Base-by-base conservation (phyloP, 345 rosid genomes). In the Alliaria petiolata region DNA sequence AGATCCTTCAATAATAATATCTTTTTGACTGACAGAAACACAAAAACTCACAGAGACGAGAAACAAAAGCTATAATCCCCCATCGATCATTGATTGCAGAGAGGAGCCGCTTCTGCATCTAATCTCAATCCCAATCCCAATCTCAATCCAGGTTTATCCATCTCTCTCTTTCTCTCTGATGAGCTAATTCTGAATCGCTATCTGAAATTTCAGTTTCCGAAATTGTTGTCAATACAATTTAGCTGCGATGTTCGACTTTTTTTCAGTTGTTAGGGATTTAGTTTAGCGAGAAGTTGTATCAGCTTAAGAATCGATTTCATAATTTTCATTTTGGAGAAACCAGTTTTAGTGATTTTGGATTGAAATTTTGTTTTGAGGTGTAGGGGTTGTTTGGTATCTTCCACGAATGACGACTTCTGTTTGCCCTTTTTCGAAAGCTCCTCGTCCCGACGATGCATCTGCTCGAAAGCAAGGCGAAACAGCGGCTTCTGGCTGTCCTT, bases 381-480 rank as follows among this genome's bases (percentile, higher is more conserved):
- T 14, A 62, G 79, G n/a, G 71, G 53, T 3, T 55, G 52, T 45
- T n/a, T 62, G 57, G 38, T 17, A 26, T 66, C 22, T 33, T 16
- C n/a, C 53, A 44, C 38, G 36, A 57, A 74, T 74, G 83, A 89
- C 86, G 88, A 86, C 85, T 6, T 84, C 98, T 1, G 91, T 86
- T 39, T 92, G 97, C 65, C 98, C 98, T 0, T 92, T 92, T 66
- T 85, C 70, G 10, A 63, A 72, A 53, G 79, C 89, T 17, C 68
- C 90, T 51, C 87, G 88, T 38, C 88, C 91, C 0, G 89, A 86
- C 31, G 95, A 89, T 58, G 40, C 36, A 0, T 54, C 58, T 7
- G 16, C 49, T 25, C 55, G 33, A 9, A 64, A 72, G 4, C 39
- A 54, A 64, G 57, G 22, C 16, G 71, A 64, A 2, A 69, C 45